Conservation (phyloP, 495 filamentous ascomycete genomes). For the Penicillium diatomitis region DNA sequence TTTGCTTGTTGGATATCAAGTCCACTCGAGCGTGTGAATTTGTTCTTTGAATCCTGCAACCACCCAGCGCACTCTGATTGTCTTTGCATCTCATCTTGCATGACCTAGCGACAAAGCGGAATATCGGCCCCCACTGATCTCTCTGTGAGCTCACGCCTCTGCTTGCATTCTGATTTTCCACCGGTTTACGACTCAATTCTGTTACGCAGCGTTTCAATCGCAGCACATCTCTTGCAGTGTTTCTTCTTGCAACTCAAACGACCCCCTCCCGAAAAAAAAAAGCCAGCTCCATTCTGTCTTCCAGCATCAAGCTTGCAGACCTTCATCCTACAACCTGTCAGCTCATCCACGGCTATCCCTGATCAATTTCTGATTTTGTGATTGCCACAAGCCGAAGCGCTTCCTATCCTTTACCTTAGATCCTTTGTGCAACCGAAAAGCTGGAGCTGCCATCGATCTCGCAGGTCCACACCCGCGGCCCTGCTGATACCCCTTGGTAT, state of each 20-base stretch:
- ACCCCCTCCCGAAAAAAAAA: background rate
- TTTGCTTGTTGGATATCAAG: too few species aligned
- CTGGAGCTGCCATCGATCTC: constrained; percentile 96
- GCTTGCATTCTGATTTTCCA: too few species aligned
- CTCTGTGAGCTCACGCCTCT: too few species aligned
- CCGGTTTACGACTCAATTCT: too few species aligned
- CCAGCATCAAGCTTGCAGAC: background rate
- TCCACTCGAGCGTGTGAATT: too few species aligned
- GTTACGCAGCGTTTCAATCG: too few species aligned
- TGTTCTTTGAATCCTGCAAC: background rate
- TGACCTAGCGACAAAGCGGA: too few species aligned
- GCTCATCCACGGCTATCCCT: too few species aligned
- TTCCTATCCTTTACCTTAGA: constrained; percentile 21
- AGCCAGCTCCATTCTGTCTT: constrained; percentile 1
- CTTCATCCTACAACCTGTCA: background rate
- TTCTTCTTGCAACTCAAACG: too few species aligned
- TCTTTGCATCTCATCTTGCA: background rate
- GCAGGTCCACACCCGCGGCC: constrained; percentile 83
- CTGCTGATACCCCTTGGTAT: constrained; percentile 69
- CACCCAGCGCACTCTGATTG: background rate
- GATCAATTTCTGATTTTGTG: too few species aligned
- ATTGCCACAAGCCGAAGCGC: constrained; percentile 70
- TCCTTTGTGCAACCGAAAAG: constrained; percentile 71
- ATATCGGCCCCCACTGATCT: too few species aligned
- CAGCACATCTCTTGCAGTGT: too few species aligned